These are phyloP conservation scores for Gynochthodes officinalis DNA, from an alignment of 257 asterid genomes.

Conservation along the genomic window DNA sequence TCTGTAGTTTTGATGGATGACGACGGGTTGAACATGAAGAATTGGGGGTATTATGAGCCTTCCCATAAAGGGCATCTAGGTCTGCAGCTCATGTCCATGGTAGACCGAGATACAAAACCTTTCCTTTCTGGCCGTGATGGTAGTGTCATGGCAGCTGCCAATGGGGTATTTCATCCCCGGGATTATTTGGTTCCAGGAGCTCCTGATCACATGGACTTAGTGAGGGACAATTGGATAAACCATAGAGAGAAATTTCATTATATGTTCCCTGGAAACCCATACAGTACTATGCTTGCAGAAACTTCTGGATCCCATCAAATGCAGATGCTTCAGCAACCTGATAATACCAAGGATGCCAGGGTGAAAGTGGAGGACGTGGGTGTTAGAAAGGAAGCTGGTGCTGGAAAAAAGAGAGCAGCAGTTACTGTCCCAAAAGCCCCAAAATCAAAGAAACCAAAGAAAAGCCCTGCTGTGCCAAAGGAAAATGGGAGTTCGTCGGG, in stretches of 20 bases:
- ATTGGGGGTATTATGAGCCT: constrained; percentile 95
- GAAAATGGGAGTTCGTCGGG: constrained; percentile 51
- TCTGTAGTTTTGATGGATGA: constrained; percentile 74
- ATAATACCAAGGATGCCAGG: constrained; percentile 34
- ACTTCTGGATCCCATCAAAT: constrained; percentile 60
- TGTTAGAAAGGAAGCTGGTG: constrained; percentile 44
- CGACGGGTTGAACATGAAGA: constrained; percentile 69
- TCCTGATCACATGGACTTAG: constrained; percentile 72
- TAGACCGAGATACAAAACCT: constrained; percentile 76
- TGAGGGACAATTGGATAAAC: constrained; percentile 78
- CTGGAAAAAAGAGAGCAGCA: constrained; percentile 56
- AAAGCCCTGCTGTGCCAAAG: constrained; percentile 45
- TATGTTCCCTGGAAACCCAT: constrained; percentile 64
- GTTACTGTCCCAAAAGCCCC: constrained; percentile 51
- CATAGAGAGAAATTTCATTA: constrained; percentile 72
- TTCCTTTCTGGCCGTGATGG: constrained; percentile 56
- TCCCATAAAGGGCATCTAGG: constrained; percentile 69
- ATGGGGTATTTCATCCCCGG: constrained; percentile 60
- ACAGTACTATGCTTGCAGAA: constrained; percentile 53
- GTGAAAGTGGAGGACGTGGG: constrained; percentile 47
- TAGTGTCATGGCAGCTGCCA: constrained; percentile 55
- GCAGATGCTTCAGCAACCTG: constrained; percentile 68
- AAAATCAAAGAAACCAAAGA: constrained; percentile 67
- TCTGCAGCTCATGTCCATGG: constrained; percentile 79
- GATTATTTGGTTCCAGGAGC: constrained; percentile 57